These are phyloP conservation scores for Hydnomerulius pinastri DNA, from an alignment of 768 basidiomycete genomes.

Conservation along the genomic window DNA sequence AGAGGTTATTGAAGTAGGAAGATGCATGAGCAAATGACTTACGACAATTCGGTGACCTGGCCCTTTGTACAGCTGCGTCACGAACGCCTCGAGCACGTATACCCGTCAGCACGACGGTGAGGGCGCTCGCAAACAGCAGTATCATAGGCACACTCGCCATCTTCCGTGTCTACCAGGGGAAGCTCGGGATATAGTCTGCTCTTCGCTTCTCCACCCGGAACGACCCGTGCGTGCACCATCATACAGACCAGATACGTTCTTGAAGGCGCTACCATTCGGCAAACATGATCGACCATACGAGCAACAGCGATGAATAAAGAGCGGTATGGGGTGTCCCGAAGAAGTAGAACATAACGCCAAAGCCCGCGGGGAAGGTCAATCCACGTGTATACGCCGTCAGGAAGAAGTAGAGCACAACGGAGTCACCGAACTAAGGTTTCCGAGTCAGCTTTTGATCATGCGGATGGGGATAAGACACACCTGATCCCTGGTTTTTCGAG, in stretches of 20 bases:
- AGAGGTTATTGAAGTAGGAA: not conserved
- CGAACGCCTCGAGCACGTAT: constrained; percentile 85
- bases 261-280: constrained; percentile 87
- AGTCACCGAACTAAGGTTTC: constrained; percentile 63
- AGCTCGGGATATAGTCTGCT: too few species aligned
- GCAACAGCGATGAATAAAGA: constrained; percentile 68
- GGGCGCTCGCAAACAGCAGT: too few species aligned
- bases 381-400: constrained; percentile 76
- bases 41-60: too few species aligned
- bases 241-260: constrained; percentile 71
- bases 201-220: constrained; percentile 70
- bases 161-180: too few species aligned
- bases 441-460: too few species aligned
- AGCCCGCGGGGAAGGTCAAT: too few species aligned
- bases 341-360: constrained; percentile 69
- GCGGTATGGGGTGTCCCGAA: constrained; percentile 69
- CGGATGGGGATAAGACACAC: too few species aligned
- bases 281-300: constrained; percentile 77
- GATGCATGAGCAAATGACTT: constrained; percentile 30
- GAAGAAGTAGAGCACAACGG: constrained; percentile 79
- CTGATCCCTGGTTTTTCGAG: constrained; percentile 65
- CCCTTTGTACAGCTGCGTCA: too few species aligned
- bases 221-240: constrained; percentile 75
- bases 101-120: constrained; percentile 66
- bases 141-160: too few species aligned